Conservation (phyloP, 345 rosid genomes). For the Clausena lansium region DNA sequence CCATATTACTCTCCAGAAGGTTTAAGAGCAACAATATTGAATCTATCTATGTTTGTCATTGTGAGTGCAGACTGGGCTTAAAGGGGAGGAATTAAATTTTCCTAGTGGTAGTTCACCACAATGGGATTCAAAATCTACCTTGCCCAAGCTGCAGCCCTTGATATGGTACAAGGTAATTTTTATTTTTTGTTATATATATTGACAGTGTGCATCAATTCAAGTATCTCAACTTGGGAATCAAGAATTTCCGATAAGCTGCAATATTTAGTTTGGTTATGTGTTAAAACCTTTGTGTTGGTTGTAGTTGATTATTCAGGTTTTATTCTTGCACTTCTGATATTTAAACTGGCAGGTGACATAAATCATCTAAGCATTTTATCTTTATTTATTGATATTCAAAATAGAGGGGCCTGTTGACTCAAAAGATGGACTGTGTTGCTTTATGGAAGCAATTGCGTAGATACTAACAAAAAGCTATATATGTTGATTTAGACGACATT, state of each 20-base stretch:
- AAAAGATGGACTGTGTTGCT: background rate
- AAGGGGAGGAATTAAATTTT: constrained; percentile 78
- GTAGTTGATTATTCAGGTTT: background rate
- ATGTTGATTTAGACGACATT: constrained; percentile 56
- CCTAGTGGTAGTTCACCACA: constrained; percentile 63
- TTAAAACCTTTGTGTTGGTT: background rate
- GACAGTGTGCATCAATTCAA: background rate
- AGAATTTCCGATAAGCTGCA: background rate
- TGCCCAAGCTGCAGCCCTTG: constrained; percentile 79
- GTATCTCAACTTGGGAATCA: background rate
- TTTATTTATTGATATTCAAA: background rate
- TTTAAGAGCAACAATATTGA: background rate
- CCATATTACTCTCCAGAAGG: background rate
- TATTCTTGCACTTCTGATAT: background rate
- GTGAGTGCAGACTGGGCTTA: constrained; percentile 63
- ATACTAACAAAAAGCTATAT: constrained; percentile 6
- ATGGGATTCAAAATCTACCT: constrained; percentile 62
- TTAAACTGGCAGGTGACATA: background rate
- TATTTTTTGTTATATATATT: background rate
- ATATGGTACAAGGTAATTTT: constrained; percentile 88
- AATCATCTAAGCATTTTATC: background rate
- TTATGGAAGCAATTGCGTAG: constrained; percentile 1
- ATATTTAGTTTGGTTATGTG: background rate
- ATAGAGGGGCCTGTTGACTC: background rate
- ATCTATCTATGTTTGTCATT: constrained; percentile 7